phyloP scores from a whole-genome alignment of 306 rosid species.

The Mimosa pudica region DNA sequence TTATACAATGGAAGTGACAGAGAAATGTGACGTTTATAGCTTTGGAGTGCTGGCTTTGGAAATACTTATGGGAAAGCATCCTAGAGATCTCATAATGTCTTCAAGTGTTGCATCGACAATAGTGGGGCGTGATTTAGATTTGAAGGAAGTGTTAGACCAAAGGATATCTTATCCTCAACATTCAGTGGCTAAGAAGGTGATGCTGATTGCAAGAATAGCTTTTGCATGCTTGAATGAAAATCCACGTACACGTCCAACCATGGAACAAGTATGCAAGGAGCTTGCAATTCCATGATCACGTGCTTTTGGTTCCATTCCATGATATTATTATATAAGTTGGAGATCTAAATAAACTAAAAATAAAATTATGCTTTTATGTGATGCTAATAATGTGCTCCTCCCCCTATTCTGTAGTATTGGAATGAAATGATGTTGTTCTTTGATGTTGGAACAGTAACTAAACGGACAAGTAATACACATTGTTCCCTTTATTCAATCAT shows the following conservation, averaged over 20 bases:
- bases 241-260: slow-evolving; percentile 32
- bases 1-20: slow-evolving; percentile 22
- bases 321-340: background rate
- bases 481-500: too few species aligned
- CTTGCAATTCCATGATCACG: slow-evolving; percentile 18
- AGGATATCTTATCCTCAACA: background rate
- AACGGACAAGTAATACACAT: too few species aligned
- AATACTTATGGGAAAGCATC: slow-evolving; percentile 40
- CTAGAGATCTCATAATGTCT: slow-evolving; percentile 36
- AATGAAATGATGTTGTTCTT: background rate
- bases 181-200: slow-evolving; percentile 14
- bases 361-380: background rate
- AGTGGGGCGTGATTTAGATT: background rate
- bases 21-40: slow-evolving; percentile 22
- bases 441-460: too few species aligned
- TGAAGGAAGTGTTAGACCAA: slow-evolving; percentile 33
- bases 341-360: background rate
- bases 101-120: background rate
- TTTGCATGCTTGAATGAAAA: slow-evolving; percentile 29
- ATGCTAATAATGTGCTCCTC: background rate
- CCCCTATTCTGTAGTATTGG: background rate
- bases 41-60: slow-evolving; percentile 24
- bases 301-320: background rate
- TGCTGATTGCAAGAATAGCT: slow-evolving; percentile 16
- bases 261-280: slow-evolving; percentile 34